Evolutionary conservation across 2,329 filamentous ascomycete genomes (phyloP), one percentile per base, ranked within the genome.

Genomic region (Trichoderma sp.): DNA sequence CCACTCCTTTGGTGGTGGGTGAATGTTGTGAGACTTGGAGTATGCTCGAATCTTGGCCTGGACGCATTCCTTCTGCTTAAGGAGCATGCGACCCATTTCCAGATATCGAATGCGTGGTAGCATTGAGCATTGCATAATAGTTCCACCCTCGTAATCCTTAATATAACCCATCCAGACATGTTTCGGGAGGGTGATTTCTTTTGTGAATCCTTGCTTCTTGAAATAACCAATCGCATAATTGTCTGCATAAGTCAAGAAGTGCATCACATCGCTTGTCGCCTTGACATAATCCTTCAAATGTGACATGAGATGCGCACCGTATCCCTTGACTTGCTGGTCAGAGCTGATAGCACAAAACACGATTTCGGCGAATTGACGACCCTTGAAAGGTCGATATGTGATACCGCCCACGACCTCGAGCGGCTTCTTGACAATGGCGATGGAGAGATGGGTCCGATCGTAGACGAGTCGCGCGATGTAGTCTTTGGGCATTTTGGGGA

Each of bases 181-280:
- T 77, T 91, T 92, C 72, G 96, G 93, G 1, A 99, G 89, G 0
- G 95, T 97, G 74, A 99, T 98, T 77, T 99, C 95, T 81, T 99
- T 99, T 2, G 96, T 98, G 79, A 99, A 99, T 0, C 96, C 96
- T 80, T 99, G 96, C 81, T 99, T 99, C 82, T 98, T 97, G 83
- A 99, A 99, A 81, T 98, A 99, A 12, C 96, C 96, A 75, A 97
- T 99, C 51, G 96, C 96, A 79, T 98, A 98, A 81, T 99, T 99
- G 82, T 99, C 96, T 75, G 96, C 96, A 79, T 99, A 99, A 1
- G 96, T 99, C 3, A 99, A 87, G 82, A 99, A 99, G 82, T 99
- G 95, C 95, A 98, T 98, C 62, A 99, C 95, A 75, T 95, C 91
- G 69, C 93, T 97, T 1, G 95, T 98, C 7, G 95, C 95, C 82